Evolutionary conservation across 805 yeast species (phyloP), one percentile per base, ranked within the genome.

Genomic region (Jamesozyma spencerorum): DNA sequence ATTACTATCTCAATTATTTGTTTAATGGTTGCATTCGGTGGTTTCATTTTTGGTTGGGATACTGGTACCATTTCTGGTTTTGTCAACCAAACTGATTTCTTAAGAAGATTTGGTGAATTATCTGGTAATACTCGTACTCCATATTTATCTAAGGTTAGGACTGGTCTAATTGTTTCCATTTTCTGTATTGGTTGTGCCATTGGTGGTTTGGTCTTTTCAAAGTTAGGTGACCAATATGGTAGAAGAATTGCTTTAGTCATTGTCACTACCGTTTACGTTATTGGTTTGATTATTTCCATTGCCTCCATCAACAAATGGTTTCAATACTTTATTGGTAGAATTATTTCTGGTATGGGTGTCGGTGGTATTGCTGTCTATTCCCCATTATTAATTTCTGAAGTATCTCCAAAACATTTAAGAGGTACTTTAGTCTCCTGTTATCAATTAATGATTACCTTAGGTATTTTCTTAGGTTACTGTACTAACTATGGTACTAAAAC

Each of bases 1-100:
- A 19, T 30, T 5, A 26, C 39, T 3, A 32, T 37, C 14, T 17
- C 20, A 2, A n/a, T 32, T n/a, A 26, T 43, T 17, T 46, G 49
- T 43, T 36, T 46, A 13, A 42, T 43, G 46, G 45, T 47, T 14
- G 48, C 48, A 13, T 47, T 47, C 28, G 50, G 50, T 36, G 50
- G 50, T 10, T 47, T 47, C 28, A 79, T 79, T 34, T 79, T 76
- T 49, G 85, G 85, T 49, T 80, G 80, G 72, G 86, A 80, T 64
- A 79, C 85, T 31, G 85, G 85, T 65, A 78, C 85, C 47, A 74
- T 79, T 60, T 77, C 83, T 30, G 85, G 85, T 48, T 75, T 79
- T 51, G 77, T 78, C 35, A 74, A 75, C 55, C 74, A 78, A 78
- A 49, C 66, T 13, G 75, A 76, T 45, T 79, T 70, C 58, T 55